phyloP scores from a whole-genome alignment of 306 rosid species.

The Cicer judaicum region DNA sequence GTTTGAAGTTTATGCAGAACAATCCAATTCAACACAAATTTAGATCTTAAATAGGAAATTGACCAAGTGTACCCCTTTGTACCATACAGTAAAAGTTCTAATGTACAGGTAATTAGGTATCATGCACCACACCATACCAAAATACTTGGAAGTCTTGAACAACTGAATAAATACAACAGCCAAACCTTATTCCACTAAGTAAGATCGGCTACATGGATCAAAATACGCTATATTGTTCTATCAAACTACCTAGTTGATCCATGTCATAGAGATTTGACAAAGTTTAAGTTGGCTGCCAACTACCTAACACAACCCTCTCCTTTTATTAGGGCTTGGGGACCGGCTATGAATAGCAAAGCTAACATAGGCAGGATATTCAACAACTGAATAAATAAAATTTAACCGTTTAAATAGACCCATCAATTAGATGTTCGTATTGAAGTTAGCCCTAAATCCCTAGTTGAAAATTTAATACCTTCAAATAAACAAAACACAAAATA shows the following conservation, averaged over 20 bases:
- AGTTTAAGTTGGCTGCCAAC: too few species aligned
- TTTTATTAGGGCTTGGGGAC: too few species aligned
- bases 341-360: too few species aligned
- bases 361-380: too few species aligned
- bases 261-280: too few species aligned
- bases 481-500: conserved; percentile 7
- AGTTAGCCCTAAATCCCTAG: not conserved
- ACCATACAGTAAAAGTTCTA: not conserved
- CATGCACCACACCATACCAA: not conserved
- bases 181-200: too few species aligned
- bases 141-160: not conserved
- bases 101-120: not conserved
- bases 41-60: not conserved
- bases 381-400: too few species aligned
- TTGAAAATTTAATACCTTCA: not conserved
- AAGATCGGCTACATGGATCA: too few species aligned
- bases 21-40: not conserved
- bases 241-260: too few species aligned
- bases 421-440: not conserved
- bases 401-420: not conserved
- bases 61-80: not conserved
- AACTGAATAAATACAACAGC: not conserved
- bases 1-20: not conserved
- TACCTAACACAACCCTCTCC: too few species aligned
- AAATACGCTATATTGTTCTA: too few species aligned